Evolutionary conservation across 306 rosid species (phyloP).

Genomic region (Ormosia semicastrata): DNA sequence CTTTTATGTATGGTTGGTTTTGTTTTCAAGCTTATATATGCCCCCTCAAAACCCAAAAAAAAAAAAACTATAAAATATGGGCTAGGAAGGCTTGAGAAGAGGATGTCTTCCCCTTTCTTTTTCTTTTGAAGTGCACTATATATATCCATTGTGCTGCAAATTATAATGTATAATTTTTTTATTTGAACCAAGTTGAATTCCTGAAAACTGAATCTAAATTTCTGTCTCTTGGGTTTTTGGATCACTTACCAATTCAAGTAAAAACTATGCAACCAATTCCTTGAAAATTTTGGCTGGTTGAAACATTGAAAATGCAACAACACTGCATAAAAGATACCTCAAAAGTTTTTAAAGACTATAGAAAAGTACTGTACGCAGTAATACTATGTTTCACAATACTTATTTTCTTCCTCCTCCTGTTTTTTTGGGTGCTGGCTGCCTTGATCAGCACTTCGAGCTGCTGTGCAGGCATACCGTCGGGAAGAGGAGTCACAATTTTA

Average conservation of each 20-base stretch:
- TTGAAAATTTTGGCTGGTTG: background rate
- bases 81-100: slow-evolving; percentile 1
- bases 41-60: background rate
- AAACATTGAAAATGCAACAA: background rate
- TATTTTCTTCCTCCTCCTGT: slow-evolving; percentile 9
- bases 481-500: slow-evolving; percentile 82
- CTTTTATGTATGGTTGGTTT: background rate
- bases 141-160: background rate
- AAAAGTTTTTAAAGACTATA: background rate
- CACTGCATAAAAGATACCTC: background rate
- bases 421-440: slow-evolving; percentile 26
- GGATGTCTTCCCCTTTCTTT: background rate
- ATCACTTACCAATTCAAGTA: background rate
- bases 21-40: background rate
- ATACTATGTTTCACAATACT: background rate
- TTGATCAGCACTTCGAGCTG: slow-evolving; percentile 83
- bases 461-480: slow-evolving; percentile 86
- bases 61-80: background rate
- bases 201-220: background rate
- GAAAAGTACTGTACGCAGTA: background rate
- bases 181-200: background rate
- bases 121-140: background rate
- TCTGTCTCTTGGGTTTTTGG: background rate
- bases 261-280: background rate
- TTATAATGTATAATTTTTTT: background rate